These are phyloP conservation scores for Gossypium anomalum DNA, from an alignment of 345 rosid genomes.

Conservation along the genomic window DNA sequence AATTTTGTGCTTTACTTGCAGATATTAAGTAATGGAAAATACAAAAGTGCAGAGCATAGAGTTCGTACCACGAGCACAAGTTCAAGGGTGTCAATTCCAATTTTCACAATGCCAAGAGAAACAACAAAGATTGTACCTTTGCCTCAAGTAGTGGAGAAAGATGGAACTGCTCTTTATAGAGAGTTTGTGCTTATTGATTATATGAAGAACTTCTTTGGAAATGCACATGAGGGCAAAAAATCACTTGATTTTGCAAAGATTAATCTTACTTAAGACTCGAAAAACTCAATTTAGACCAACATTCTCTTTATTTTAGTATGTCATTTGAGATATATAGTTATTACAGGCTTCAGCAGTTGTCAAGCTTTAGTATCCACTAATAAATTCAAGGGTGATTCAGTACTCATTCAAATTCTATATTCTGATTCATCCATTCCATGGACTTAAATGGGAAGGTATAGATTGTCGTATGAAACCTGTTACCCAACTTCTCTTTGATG, in stretches of 20 bases:
- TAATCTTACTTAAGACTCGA: background rate
- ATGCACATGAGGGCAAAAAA: background rate
- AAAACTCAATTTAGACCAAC: too few relatives aligned
- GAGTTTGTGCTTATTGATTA: background rate
- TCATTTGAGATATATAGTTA: too few relatives aligned
- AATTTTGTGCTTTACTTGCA: background rate
- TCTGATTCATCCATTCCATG: too few relatives aligned
- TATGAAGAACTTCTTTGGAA: background rate
- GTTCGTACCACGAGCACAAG: background rate
- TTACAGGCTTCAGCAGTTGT: too few relatives aligned
- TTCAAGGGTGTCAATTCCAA: background rate
- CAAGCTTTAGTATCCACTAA: too few relatives aligned
- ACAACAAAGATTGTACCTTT: background rate
- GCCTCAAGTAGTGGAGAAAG: background rate
- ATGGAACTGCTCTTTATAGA: background rate
- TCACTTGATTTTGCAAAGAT: background rate
- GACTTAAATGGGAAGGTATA: too few relatives aligned
- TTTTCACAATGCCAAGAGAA: background rate
- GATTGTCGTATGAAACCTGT: too few relatives aligned
- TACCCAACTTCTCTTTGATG: too few relatives aligned
- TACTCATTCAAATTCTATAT: too few relatives aligned
- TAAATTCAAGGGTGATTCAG: too few relatives aligned
- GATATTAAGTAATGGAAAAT: background rate
- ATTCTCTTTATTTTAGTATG: too few relatives aligned
- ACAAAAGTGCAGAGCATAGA: background rate